Conservation (phyloP, 345 rosid species). For the Theobroma cacao region DNA sequence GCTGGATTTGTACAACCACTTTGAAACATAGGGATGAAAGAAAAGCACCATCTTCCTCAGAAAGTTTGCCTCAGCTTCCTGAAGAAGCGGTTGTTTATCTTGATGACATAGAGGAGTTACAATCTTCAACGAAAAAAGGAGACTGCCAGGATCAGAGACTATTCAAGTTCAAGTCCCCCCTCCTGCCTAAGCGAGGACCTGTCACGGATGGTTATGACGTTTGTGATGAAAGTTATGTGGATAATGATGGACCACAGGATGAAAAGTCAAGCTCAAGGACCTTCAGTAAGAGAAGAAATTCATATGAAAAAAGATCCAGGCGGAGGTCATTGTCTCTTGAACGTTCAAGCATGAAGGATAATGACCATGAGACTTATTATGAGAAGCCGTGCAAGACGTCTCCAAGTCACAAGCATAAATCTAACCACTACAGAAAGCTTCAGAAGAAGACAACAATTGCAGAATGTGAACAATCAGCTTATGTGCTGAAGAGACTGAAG, state of each 20-base stretch:
- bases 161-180: slow-evolving; percentile 50
- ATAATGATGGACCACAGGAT: slow-evolving; percentile 18
- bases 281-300: slow-evolving; percentile 13
- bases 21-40: slow-evolving; percentile 10
- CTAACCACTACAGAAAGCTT: slow-evolving; percentile 13
- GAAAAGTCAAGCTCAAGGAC: slow-evolving; percentile 24
- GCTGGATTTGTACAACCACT: not conserved
- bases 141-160: slow-evolving; percentile 46
- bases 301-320: slow-evolving; percentile 29
- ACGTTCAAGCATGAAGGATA: slow-evolving; percentile 24
- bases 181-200: not conserved
- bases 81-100: slow-evolving; percentile 42
- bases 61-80: slow-evolving; percentile 31
- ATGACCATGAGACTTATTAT: slow-evolving; percentile 35
- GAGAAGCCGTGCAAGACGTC: slow-evolving; percentile 24
- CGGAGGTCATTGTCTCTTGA: slow-evolving; percentile 36
- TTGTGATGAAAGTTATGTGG: slow-evolving; percentile 8
- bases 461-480: slow-evolving; percentile 1
- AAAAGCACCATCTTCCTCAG: slow-evolving; percentile 35
- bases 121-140: slow-evolving; percentile 27
- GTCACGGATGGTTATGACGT: not conserved
- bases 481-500: slow-evolving; percentile 7
- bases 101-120: slow-evolving; percentile 55
- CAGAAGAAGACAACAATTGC: slow-evolving; percentile 14
- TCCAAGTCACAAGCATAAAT: slow-evolving; percentile 23